A percentile compares a stretch with the other conserved stretches of the same genome.
Evolutionary conservation across 768 basidiomycete genomes (phyloP).

Genomic region (Boletus bicolor): DNA sequence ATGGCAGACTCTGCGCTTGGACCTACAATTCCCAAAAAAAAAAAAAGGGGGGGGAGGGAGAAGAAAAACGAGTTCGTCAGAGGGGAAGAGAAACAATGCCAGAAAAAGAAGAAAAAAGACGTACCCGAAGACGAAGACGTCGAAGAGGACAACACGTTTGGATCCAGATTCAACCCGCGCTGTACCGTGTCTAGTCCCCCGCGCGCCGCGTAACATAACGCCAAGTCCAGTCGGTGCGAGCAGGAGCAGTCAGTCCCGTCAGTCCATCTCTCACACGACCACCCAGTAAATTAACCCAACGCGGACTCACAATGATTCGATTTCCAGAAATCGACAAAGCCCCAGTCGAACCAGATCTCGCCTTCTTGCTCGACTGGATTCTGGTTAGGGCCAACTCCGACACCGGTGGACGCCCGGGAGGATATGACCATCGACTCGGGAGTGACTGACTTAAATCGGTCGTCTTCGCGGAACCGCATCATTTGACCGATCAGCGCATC

Average conservation of each 20-base stretch:
- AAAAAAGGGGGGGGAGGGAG: not conserved
- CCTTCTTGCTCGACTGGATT: constrained; percentile 53
- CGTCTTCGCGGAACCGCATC: constrained; percentile 85
- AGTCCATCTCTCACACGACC: not conserved
- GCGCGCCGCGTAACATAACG: too few relatives aligned
- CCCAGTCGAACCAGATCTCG: constrained; percentile 98
- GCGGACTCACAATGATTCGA: constrained; percentile 83
- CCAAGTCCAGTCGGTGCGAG: not conserved
- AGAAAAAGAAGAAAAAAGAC: constrained; percentile 11
- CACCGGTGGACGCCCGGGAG: constrained; percentile 34
- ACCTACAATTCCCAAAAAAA: constrained; percentile 33
- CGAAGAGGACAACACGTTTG: constrained; percentile 57
- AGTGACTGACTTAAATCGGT: constrained; percentile 84
- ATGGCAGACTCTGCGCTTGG: constrained; percentile 75
- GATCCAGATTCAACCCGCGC: constrained; percentile 66
- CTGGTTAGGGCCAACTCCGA: not conserved
- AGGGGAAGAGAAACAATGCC: not conserved
- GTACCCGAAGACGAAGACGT: constrained; percentile 50
- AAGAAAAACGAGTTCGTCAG: not conserved
- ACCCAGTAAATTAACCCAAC: not conserved
- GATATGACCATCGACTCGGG: constrained; percentile 77
- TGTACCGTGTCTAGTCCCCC: constrained; percentile 63
- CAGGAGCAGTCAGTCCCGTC: not conserved
- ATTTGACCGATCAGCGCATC: constrained; percentile 87
- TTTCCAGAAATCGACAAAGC: constrained; percentile 98